Conservation (phyloP, 129 eudicot genomes). For the Flaveria linearis region DNA sequence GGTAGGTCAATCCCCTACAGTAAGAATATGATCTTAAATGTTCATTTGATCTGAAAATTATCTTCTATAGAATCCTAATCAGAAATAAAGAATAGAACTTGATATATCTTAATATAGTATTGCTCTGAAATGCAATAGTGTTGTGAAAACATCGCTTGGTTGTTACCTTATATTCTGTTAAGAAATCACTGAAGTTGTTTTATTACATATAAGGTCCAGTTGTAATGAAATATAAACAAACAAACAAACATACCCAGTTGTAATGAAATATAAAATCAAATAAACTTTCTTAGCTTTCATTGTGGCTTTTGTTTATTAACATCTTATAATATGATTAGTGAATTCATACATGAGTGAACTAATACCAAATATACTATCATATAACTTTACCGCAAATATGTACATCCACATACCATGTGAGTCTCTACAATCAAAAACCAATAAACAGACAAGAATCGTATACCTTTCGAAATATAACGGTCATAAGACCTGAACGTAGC, state of each 20-base stretch:
- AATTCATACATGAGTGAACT: not conserved
- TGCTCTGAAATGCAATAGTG: not conserved
- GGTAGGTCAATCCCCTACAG: not conserved
- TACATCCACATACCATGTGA: too few relatives aligned
- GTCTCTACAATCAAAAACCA: not conserved
- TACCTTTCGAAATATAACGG: conserved; percentile 73
- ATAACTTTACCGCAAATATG: not conserved
- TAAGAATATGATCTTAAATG: not conserved
- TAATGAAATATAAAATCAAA: not conserved
- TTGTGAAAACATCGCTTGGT: not conserved
- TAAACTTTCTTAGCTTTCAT: conserved; percentile 5
- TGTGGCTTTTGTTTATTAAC: not conserved
- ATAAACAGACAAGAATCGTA: conserved; percentile 22
- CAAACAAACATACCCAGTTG: not conserved
- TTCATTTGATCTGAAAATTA: not conserved
- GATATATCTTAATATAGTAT: not conserved
- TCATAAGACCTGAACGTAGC: conserved; percentile 86
- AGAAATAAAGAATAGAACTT: not conserved
- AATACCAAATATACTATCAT: not conserved
- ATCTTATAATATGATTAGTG: not conserved
- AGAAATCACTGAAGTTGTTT: not conserved
- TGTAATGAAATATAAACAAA: not conserved
- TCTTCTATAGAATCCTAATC: not conserved
- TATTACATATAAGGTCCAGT: not conserved
- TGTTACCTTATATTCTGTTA: not conserved